A percentile compares a stretch with the other conserved stretches of the same genome.
Conservation (phyloP, 345 rosid genomes). For the Eucalyptus globulus region DNA sequence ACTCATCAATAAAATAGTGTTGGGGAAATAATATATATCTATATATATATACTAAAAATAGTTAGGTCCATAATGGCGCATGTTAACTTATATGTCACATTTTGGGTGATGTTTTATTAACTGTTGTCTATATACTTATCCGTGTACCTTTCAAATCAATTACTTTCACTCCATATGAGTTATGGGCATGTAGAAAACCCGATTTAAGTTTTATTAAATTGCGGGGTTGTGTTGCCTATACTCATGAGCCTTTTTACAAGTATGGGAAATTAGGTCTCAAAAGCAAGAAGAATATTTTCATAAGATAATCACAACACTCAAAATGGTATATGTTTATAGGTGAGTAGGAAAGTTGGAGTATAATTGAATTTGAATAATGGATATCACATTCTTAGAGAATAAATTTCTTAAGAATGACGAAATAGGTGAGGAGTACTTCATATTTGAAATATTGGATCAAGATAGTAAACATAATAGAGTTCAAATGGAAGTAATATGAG, state of each 20-base stretch:
- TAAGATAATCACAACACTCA: rapidly evolving
- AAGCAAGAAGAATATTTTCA: too few relatives aligned
- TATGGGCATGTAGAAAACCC: rapidly evolving
- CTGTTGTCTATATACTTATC: rapidly evolving
- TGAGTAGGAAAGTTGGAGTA: rapidly evolving
- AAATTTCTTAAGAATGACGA: rapidly evolving
- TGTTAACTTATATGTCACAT: rapidly evolving
- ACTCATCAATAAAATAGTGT: rapidly evolving
- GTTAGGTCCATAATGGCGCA: rapidly evolving
- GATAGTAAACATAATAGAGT: too few relatives aligned
- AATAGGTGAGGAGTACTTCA: rapidly evolving
- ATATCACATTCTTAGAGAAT: too few relatives aligned
- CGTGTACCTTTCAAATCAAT: rapidly evolving
- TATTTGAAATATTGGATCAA: too few relatives aligned
- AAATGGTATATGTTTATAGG: too few relatives aligned
- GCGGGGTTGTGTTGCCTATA: rapidly evolving
- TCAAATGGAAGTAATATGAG: too few relatives aligned
- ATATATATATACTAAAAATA: too few relatives aligned
- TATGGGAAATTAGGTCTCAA: rapidly evolving
- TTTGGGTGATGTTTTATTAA: too few relatives aligned
- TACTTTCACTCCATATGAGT: too few relatives aligned
- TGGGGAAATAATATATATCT: too few relatives aligned
- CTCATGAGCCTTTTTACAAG: rapidly evolving
- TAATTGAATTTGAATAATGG: too few relatives aligned
- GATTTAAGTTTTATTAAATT: too few relatives aligned